Evolutionary conservation across 1,284 basidiomycete species (phyloP).

Genomic region (Takashimella tepidaria): DNA sequence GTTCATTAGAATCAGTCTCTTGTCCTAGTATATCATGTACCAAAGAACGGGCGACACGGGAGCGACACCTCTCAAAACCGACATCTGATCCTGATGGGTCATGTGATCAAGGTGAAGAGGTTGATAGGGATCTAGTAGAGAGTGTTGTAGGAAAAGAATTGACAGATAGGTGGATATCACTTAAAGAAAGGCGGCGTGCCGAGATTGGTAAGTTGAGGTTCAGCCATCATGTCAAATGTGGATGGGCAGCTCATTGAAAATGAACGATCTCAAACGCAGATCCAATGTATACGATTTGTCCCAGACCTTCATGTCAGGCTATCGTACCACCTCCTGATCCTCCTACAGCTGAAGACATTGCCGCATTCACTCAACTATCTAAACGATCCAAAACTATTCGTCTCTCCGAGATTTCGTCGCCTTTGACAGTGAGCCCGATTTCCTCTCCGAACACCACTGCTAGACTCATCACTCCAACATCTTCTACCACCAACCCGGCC

Average conservation of each 20-base stretch:
- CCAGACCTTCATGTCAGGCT: constrained; percentile 42
- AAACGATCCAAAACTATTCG: constrained; percentile 21
- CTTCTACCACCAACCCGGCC: neutral
- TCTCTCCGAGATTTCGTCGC: constrained; percentile 19
- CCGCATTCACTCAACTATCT: constrained; percentile 4
- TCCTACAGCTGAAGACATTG: constrained; percentile 4
- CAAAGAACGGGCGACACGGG: constrained; percentile 29
- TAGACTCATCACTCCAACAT: neutral
- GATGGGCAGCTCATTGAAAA: neutral
- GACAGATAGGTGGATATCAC: constrained; percentile 28
- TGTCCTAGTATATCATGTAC: constrained; percentile 43
- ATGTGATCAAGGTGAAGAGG: constrained; percentile 25
- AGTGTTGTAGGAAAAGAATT: constrained; percentile 44
- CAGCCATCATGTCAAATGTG: too few species aligned
- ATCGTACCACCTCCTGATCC: constrained; percentile 36
- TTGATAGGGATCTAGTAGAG: constrained; percentile 61
- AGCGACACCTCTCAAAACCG: neutral
- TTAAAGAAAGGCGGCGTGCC: constrained; percentile 35
- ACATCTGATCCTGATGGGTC: constrained; percentile 5
- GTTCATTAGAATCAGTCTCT: constrained; percentile 39
- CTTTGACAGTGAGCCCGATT: neutral
- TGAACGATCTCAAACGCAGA: too few species aligned
- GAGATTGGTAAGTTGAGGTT: constrained; percentile 42
- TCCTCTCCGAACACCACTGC: neutral
- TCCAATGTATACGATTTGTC: constrained; percentile 42